These are phyloP conservation scores for Pseudonectria foliicola DNA, from an alignment of 2,329 filamentous ascomycete species.

Conservation along the genomic window DNA sequence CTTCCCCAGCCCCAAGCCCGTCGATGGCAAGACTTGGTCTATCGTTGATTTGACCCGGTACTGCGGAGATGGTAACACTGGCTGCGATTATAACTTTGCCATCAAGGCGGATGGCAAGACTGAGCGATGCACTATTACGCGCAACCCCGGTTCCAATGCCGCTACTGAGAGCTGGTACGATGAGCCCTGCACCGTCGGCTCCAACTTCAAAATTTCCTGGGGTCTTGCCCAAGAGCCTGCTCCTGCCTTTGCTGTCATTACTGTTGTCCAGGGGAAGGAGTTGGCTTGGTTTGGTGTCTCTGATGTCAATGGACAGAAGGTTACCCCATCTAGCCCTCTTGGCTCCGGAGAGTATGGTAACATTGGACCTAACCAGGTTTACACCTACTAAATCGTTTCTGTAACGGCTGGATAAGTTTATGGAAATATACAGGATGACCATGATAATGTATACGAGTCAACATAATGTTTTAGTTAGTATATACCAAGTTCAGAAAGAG, in stretches of 20 bases:
- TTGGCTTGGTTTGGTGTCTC: conserved; percentile 15
- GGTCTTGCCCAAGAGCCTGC: conserved; percentile 11
- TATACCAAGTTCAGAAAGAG: too few relatives aligned
- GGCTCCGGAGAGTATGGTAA: conserved; percentile 9
- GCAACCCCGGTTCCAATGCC: conserved; percentile 8
- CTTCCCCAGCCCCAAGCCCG: conserved; percentile 5
- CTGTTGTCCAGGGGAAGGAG: conserved; percentile 9
- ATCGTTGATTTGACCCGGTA: conserved; percentile 12
- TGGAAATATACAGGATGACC: too few relatives aligned
- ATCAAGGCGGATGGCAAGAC: conserved; percentile 11
- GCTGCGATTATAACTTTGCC: conserved; percentile 14
- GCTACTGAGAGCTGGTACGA: conserved; percentile 12
- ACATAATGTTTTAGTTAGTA: too few relatives aligned
- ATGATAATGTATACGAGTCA: too few relatives aligned
- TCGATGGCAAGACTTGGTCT: conserved; percentile 8
- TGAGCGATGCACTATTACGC: conserved; percentile 11
- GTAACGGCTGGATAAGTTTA: too few relatives aligned
- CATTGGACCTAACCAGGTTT: conserved; percentile 12
- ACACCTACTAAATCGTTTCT: conserved; percentile 7
- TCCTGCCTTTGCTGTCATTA: conserved; percentile 13
- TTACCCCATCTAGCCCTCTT: conserved; percentile 8
- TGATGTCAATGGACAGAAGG: conserved; percentile 11
- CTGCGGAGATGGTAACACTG: conserved; percentile 7
- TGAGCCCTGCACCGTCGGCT: conserved; percentile 9
- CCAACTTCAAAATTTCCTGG: conserved; percentile 11